Base-by-base conservation (phyloP, 805 yeast genomes). In the Saturnispora silvae region DNA sequence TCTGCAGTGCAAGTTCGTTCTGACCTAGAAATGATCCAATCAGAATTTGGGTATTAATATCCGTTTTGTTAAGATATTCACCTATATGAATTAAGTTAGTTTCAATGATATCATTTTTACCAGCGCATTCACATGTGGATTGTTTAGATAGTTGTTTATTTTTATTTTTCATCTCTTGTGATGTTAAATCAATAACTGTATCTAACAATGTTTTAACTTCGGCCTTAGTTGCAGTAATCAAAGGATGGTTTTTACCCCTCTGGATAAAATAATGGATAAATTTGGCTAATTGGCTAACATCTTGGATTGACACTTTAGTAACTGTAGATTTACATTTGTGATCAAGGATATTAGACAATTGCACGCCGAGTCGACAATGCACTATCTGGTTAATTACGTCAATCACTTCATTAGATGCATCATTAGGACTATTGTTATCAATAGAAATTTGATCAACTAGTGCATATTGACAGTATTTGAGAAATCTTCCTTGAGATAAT, bases 141-240 rank as follows among this genome's bases (percentile, higher is more conserved):
- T n/a, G n/a, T n/a, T n/a, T n/a, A n/a, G n/a, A n/a, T n/a, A n/a
- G n/a, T n/a, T n/a, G n/a, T n/a, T n/a, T n/a, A n/a, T n/a, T n/a
- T n/a, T n/a, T n/a, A n/a, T n/a, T n/a, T n/a, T n/a, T n/a, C n/a
- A n/a, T n/a, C n/a, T n/a, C n/a, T n/a, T n/a, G n/a, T n/a, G n/a
- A n/a, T n/a, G n/a, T 56, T 0, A 78, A 77, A 15, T 77, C 82
- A 45, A 75, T 74, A 26, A 84, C 67, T 19, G 64, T 69, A 46
- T 89, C 97, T 22, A 89, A 57, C 1, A 82, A 72, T 11, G 63
- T 63, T 46, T 84, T 87, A 35, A 84, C 58, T 40, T 87, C 95
- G 11, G 74, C 73, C 46, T 81, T 75, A 5, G 82, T 75, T 2
- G 70, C 60, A 13, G 69, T 62, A 10, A 73, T 61, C 10, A 81